Percentiles rank a stretch among this genome's conserved stretches.
phyloP scores from a whole-genome alignment of 2,329 filamentous ascomycete species.

The Tolypocladium album region DNA sequence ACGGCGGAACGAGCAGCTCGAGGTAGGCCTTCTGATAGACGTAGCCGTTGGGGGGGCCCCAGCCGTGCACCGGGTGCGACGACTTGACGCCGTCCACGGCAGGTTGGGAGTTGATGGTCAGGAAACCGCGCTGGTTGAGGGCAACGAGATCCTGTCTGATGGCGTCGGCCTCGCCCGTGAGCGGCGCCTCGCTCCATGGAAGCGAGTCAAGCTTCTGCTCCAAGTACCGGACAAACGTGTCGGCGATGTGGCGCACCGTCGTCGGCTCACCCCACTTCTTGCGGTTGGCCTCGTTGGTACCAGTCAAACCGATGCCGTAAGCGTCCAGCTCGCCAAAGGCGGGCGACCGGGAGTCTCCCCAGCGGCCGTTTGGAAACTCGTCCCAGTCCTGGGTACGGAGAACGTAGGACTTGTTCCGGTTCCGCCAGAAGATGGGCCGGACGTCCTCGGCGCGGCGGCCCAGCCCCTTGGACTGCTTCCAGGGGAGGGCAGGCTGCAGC shows the following conservation, averaged over 20 bases:
- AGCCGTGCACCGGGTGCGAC: slow-evolving; percentile 76
- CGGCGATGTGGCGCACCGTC: slow-evolving; percentile 67
- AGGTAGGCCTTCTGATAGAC: slow-evolving; percentile 98
- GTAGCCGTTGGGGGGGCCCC: slow-evolving; percentile 90
- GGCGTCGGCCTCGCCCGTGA: slow-evolving; percentile 69
- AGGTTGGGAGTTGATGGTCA: slow-evolving; percentile 97
- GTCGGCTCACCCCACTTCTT: slow-evolving; percentile 87
- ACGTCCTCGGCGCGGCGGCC: slow-evolving; percentile 89
- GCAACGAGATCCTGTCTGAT: slow-evolving; percentile 69
- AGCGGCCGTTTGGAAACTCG: slow-evolving; percentile 96
- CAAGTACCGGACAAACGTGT: slow-evolving; percentile 79
- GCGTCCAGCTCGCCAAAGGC: slow-evolving; percentile 93
- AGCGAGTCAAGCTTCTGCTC: slow-evolving; percentile 69
- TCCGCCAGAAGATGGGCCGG: slow-evolving; percentile 96
- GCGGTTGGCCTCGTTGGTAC: slow-evolving; percentile 90
- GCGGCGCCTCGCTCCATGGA: slow-evolving; percentile 88
- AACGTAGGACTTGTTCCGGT: slow-evolving; percentile 91
- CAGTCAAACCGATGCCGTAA: slow-evolving; percentile 87
- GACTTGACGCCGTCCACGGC: slow-evolving; percentile 88
- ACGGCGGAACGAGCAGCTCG: slow-evolving; percentile 77
- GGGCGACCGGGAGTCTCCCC: slow-evolving; percentile 93
- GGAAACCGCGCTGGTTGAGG: slow-evolving; percentile 74
- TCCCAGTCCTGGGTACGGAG: slow-evolving; percentile 97
- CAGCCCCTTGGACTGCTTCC: slow-evolving; percentile 87
- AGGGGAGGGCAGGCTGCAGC: slow-evolving; percentile 82